These are phyloP conservation scores for Piper betle DNA, from an alignment of 164 flowering plant genomes.

Conservation along the genomic window DNA sequence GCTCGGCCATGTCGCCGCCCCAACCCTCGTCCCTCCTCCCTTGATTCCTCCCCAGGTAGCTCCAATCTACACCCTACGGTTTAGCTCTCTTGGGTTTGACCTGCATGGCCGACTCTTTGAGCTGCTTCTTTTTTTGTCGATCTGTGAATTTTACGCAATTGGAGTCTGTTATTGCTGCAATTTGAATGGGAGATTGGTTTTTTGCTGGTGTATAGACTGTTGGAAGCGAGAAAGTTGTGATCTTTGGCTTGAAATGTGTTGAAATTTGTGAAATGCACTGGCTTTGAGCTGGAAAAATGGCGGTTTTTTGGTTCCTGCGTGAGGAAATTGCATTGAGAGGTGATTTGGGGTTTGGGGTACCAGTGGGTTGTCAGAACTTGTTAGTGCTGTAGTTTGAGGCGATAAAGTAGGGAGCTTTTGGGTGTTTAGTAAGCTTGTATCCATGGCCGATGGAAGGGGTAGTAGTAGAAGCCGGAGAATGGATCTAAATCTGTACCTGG, in stretches of 20 bases:
- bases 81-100: neutral
- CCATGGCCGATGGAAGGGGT: constrained; percentile 11
- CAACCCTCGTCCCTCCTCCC: neutral
- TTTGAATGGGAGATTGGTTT: neutral
- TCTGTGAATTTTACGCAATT: neutral
- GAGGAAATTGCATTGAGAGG: neutral
- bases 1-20: neutral
- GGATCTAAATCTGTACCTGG: constrained; percentile 24
- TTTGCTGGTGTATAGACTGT: neutral
- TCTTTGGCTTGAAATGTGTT: too few relatives aligned
- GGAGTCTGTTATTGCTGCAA: neutral
- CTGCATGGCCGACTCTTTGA: neutral
- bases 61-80: neutral
- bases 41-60: neutral
- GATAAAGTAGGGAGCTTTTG: neutral
- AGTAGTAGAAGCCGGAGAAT: constrained; percentile 11
- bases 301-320: neutral
- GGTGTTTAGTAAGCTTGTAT: neutral
- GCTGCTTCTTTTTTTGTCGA: neutral
- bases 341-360: neutral
- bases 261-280: too few relatives aligned
- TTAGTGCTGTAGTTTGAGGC: neutral
- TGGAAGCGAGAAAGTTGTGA: neutral
- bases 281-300: too few relatives aligned
- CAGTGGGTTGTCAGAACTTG: neutral